A percentile compares a stretch with the other conserved stretches of the same genome.
Conservation (phyloP, 1,284 basidiomycete genomes). For the Bjerkandera adusta region DNA sequence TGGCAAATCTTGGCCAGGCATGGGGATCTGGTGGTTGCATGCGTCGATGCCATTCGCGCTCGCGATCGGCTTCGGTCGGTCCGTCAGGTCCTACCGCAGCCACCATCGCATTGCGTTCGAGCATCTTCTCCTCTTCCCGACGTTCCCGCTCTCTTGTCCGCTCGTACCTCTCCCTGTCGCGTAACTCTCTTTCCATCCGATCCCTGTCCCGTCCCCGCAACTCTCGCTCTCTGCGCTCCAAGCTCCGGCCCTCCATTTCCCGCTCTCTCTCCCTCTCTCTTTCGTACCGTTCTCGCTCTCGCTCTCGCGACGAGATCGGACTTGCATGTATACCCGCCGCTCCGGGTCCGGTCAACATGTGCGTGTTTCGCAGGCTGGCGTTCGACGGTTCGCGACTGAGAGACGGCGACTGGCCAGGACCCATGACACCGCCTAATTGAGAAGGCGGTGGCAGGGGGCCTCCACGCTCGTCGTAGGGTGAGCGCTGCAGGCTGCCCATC, state of each 20-base stretch:
- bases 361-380: slow-evolving; percentile 1
- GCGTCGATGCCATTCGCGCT: slow-evolving; percentile 6
- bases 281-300: slow-evolving; percentile 15
- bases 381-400: slow-evolving; percentile 8
- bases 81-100: slow-evolving; percentile 3
- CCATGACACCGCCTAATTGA: slow-evolving; percentile 17
- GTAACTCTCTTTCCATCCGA: slow-evolving; percentile 10
- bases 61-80: slow-evolving; percentile 13
- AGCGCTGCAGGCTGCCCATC: slow-evolving; percentile 32
- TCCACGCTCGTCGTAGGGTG: slow-evolving; percentile 22
- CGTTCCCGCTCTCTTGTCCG: slow-evolving; percentile 17
- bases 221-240: slow-evolving; percentile 18
- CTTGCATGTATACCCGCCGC: slow-evolving; percentile 13
- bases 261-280: slow-evolving; percentile 24
- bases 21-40: not conserved
- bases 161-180: slow-evolving; percentile 12
- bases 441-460: slow-evolving; percentile 21
- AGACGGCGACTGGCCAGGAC: slow-evolving; percentile 19
- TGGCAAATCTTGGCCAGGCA: not conserved
- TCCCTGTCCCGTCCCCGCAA: slow-evolving; percentile 1
- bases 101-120: slow-evolving; percentile 5
- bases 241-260: slow-evolving; percentile 13
- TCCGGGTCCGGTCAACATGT: slow-evolving; percentile 13
- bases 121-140: slow-evolving; percentile 8
- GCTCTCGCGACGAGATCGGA: slow-evolving; percentile 6